Percentiles rank a stretch among this genome's conserved stretches.
Conservation (phyloP, 1,284 basidiomycete species). For the Calocybe gambosa region DNA sequence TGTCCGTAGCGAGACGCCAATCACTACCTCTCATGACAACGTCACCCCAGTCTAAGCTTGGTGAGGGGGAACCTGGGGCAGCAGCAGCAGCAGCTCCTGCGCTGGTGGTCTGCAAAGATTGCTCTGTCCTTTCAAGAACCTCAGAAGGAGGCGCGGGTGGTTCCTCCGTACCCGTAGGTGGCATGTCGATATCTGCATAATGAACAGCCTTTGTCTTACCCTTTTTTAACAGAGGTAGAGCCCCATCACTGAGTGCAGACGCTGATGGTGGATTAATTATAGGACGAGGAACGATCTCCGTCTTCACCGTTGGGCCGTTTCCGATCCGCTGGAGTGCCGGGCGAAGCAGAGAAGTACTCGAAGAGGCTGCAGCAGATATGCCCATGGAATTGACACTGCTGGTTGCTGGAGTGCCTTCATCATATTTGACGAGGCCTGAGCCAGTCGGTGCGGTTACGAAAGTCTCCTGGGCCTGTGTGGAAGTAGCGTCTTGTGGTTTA, state of each 20-base stretch:
- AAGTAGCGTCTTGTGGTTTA: constrained; percentile 2
- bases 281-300: constrained; percentile 19
- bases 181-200: constrained; percentile 27
- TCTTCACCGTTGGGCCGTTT: constrained; percentile 9
- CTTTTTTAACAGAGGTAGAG: constrained; percentile 19
- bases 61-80: constrained; percentile 10
- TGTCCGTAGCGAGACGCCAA: not conserved
- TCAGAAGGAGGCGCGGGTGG: constrained; percentile 46
- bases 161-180: constrained; percentile 10
- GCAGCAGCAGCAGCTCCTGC: constrained; percentile 42
- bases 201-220: constrained; percentile 33
- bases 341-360: constrained; percentile 16
- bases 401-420: constrained; percentile 3
- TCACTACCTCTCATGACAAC: constrained; percentile 58
- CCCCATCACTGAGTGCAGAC: constrained; percentile 17
- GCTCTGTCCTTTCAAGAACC: constrained; percentile 51
- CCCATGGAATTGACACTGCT: not conserved
- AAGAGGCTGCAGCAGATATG: constrained; percentile 9
- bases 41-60: constrained; percentile 33
- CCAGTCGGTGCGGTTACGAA: constrained; percentile 14
- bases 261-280: constrained; percentile 16
- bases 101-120: constrained; percentile 48
- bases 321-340: constrained; percentile 2
- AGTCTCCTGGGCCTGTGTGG: constrained; percentile 12
- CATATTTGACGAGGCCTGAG: constrained; percentile 6